Evolutionary conservation across 371 early-diverging fungal species (phyloP).

Genomic region (Mycotypha africana): DNA sequence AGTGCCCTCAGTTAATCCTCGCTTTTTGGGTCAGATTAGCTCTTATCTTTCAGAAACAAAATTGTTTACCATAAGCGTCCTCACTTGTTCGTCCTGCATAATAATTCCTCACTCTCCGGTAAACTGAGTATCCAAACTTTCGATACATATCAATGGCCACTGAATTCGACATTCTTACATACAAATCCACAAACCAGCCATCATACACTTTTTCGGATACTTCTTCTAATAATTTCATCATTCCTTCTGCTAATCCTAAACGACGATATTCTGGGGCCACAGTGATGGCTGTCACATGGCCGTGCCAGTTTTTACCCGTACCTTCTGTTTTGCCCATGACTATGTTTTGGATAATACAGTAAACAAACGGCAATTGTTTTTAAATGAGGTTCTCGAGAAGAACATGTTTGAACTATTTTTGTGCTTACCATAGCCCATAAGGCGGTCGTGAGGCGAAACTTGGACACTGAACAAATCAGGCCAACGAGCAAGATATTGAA

Average conservation of each 20-base stretch:
- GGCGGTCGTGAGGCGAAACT: conserved; percentile 62
- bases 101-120: conserved; percentile 88
- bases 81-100: conserved; percentile 71
- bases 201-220: conserved; percentile 90
- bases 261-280: conserved; percentile 96
- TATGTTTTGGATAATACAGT: too few species aligned
- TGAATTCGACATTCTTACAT: conserved; percentile 92
- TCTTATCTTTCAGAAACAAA: too few species aligned
- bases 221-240: conserved; percentile 92
- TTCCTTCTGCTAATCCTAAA: conserved; percentile 81
- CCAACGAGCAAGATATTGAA: conserved; percentile 91
- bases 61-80: conserved; percentile 76
- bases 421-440: conserved; percentile 84
- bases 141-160: conserved; percentile 97
- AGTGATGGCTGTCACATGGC: conserved; percentile 98
- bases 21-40: too few species aligned
- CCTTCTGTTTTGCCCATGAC: conserved; percentile 98
- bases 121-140: conserved; percentile 90
- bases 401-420: background rate
- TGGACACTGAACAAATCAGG: conserved; percentile 89
- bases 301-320: conserved; percentile 88
- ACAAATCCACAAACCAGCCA: conserved; percentile 97
- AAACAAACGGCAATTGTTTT: too few species aligned
- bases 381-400: background rate
- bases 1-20: too few species aligned